These are phyloP conservation scores for Scopulariopsis brevicaulis DNA, from an alignment of 2,329 filamentous ascomycete species.

Conservation along the genomic window DNA sequence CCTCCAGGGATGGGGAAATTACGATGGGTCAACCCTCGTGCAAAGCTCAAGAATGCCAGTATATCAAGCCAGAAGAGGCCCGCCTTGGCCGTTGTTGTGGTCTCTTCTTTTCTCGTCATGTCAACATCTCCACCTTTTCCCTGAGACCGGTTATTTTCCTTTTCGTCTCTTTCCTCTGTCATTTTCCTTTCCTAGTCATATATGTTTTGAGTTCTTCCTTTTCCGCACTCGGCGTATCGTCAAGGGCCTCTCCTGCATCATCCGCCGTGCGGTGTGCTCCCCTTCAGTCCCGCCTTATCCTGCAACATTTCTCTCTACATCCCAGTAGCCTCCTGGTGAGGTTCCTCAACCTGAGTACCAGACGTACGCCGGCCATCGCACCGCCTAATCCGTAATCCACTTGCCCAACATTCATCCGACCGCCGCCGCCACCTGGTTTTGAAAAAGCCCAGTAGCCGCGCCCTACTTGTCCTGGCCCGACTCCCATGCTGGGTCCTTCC, in stretches of 20 bases:
- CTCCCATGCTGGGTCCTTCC: constrained; percentile 5
- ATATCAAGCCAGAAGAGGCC: neutral
- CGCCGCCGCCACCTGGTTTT: neutral
- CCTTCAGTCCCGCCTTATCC: neutral
- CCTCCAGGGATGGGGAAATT: constrained; percentile 4
- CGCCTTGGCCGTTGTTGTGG: neutral
- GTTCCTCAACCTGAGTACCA: neutral
- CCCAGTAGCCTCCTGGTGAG: constrained; percentile 9
- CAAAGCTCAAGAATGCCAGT: neutral
- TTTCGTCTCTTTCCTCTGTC: constrained; percentile 5
- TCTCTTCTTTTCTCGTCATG: neutral
- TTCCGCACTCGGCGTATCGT: constrained; percentile 5
- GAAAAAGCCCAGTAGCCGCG: neutral
- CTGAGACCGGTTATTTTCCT: neutral
- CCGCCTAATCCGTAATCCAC: constrained; percentile 4
- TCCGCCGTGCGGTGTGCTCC: neutral
- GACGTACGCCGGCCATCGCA: neutral
- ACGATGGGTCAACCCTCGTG: neutral
- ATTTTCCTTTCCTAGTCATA: constrained; percentile 2
- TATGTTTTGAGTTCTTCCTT: constrained; percentile 7
- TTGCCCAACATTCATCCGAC: neutral
- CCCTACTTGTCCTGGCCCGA: neutral
- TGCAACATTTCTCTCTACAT: neutral
- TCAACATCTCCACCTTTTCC: constrained; percentile 5
- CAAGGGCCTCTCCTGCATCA: constrained; percentile 1